Evolutionary conservation across 2,329 filamentous ascomycete genomes (phyloP).

Genomic region (Trichoderma asperellum): DNA sequence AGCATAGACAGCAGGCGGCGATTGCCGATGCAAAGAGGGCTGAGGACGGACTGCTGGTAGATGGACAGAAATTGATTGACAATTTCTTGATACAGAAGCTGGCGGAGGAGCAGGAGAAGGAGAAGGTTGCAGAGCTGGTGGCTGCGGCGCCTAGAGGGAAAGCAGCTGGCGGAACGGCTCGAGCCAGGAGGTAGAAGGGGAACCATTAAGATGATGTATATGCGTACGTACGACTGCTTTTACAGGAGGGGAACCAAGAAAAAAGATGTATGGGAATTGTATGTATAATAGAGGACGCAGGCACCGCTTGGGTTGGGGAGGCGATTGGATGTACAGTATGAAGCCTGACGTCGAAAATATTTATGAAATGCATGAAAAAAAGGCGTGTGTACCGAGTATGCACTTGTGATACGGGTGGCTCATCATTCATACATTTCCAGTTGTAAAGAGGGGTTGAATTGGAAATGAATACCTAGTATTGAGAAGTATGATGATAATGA

Average conservation of each 20-base stretch:
- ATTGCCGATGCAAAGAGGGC: conserved; percentile 59
- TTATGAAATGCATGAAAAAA: background rate
- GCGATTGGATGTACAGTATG: conserved; percentile 27
- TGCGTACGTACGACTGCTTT: conserved; percentile 35
- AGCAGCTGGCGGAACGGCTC: conserved; percentile 29
- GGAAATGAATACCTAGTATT: background rate
- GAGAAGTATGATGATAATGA: background rate
- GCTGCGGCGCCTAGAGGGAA: conserved; percentile 33
- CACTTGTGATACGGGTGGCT: background rate
- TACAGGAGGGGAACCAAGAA: conserved; percentile 15
- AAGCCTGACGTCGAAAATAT: conserved; percentile 13
- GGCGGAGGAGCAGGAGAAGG: conserved; percentile 42
- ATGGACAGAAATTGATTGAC: conserved; percentile 58
- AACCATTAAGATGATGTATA: conserved; percentile 2
- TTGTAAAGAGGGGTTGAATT: background rate
- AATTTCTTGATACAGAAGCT: conserved; percentile 40
- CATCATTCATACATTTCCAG: background rate
- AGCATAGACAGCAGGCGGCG: conserved; percentile 56
- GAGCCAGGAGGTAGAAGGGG: conserved; percentile 35
- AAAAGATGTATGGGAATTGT: conserved; percentile 16
- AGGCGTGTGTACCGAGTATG: background rate
- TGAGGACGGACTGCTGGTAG: conserved; percentile 60
- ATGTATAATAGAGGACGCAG: conserved; percentile 23
- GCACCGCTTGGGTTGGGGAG: background rate
- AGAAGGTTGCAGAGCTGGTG: conserved; percentile 41